Base-by-base conservation (phyloP, 2,329 filamentous ascomycete species). In the Ceratocystis destructans region DNA sequence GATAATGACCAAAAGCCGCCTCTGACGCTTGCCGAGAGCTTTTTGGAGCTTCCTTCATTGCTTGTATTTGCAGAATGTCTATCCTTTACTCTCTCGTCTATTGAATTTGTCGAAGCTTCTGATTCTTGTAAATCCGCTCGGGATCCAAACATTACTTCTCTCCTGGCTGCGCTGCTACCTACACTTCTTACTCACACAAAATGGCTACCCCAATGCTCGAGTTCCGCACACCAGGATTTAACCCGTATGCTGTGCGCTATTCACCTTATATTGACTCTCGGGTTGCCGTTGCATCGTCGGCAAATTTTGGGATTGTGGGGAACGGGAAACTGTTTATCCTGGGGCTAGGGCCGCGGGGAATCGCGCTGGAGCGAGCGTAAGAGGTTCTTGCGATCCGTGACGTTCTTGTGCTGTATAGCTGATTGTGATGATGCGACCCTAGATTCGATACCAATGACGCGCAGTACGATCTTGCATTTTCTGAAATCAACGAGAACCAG, bases 381-480 rank as follows among this genome's bases (percentile, higher is more conserved):
- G 78, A 71, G 33, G 10, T 20, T 33, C 61, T 25, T 20, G 46
- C 46, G 46, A 31, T 20, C 15, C 17, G 33, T 44, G 37, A 46
- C 57, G 22, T 64, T 15, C 3, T n/a, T 10, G 37, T 48, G 22
- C 44, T 33, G 33, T 64, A 22, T 65, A 15, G 50, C 44, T 48
- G 10, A 64, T n/a, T 28, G 45, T 17, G 12, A 20, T 57, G 15
- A 15, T 25, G 53, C 8, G 25, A 17, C 25, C 22, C 69, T 62
- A 93, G 89, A 73, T 99, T 93, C 78, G 93, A 96, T 73, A 99
- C 94, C 10, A 95, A 97, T 79, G 94, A 99, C 76, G 89, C 92
- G 57, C 87, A 97, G 70, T 99, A 96, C 76, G 94, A 99, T 77
- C 81, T 94, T 64, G 84, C 92, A 31, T 97, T 94, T 91, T 96